Conservation (phyloP, 2,329 filamentous ascomycete genomes). For the Hypocrella siamensis region DNA sequence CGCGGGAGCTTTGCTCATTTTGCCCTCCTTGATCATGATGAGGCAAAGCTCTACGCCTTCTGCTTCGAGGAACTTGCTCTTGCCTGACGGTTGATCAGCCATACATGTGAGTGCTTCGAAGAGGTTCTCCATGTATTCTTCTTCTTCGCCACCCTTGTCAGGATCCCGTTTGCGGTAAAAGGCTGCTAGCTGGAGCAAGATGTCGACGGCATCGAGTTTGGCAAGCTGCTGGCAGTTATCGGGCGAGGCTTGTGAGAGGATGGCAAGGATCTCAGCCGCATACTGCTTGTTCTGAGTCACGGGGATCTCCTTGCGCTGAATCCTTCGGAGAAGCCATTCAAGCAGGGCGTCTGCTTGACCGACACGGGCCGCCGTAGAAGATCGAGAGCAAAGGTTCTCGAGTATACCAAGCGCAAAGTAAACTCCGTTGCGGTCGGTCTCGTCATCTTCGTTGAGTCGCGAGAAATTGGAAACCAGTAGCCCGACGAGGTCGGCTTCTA, state of each 20-base stretch:
- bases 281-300: constrained; percentile 92
- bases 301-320: constrained; percentile 49
- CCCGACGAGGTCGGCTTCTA: constrained; percentile 56
- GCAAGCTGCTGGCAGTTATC: constrained; percentile 49
- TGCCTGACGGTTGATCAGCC: constrained; percentile 59
- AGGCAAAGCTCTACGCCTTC: constrained; percentile 85
- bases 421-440: constrained; percentile 64
- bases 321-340: constrained; percentile 62
- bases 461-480: constrained; percentile 64
- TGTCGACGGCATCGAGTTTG: constrained; percentile 56
- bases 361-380: constrained; percentile 53
- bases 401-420: constrained; percentile 74
- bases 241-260: constrained; percentile 63
- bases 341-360: constrained; percentile 53
- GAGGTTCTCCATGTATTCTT: constrained; percentile 87
- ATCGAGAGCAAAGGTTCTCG: constrained; percentile 69
- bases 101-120: constrained; percentile 78
- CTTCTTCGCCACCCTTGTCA: constrained; percentile 70
- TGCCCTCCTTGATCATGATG: constrained; percentile 83
- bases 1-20: constrained; percentile 63
- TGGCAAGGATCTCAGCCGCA: constrained; percentile 77
- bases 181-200: constrained; percentile 67
- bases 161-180: constrained; percentile 79
- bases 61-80: constrained; percentile 68
- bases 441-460: constrained; percentile 59